Evolutionary conservation across 257 asterid species (phyloP).

Genomic region (Nyctanthes arbortristis): DNA sequence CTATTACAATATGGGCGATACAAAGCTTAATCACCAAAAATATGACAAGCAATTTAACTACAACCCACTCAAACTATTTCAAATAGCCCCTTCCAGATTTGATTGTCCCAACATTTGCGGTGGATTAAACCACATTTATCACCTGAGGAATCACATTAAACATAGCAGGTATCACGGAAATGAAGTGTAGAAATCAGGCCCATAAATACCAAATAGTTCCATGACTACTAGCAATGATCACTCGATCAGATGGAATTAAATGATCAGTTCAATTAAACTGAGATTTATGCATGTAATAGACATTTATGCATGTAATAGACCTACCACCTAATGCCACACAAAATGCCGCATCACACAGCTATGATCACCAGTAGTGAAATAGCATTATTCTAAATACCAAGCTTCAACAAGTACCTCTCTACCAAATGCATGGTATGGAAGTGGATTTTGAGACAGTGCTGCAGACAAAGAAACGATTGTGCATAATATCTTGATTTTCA

Average conservation of each 20-base stretch:
- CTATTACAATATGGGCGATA: not conserved
- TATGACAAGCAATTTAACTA: not conserved
- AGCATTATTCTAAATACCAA: too few relatives aligned
- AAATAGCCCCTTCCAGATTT: not conserved
- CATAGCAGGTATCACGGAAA: slow-evolving; percentile 4
- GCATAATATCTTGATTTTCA: slow-evolving; percentile 54
- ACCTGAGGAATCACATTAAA: slow-evolving; percentile 10
- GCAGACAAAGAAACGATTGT: slow-evolving; percentile 54
- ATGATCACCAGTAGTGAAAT: too few relatives aligned
- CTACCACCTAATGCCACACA: too few relatives aligned
- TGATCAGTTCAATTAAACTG: too few relatives aligned
- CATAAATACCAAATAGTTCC: too few relatives aligned
- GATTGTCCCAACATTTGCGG: too few relatives aligned
- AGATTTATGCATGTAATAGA: too few relatives aligned
- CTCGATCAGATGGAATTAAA: too few relatives aligned
- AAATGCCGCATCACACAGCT: too few relatives aligned
- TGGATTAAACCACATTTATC: not conserved
- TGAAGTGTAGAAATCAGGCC: not conserved
- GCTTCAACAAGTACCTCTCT: slow-evolving; percentile 50
- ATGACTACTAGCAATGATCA: too few relatives aligned
- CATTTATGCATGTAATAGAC: too few relatives aligned
- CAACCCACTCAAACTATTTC: not conserved
- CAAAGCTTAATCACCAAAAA: not conserved
- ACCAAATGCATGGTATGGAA: slow-evolving; percentile 36
- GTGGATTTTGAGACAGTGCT: slow-evolving; percentile 55